A percentile compares a stretch with the other conserved stretches of the same genome.
Conservation (phyloP, 2,329 filamentous ascomycete species). For the Exophiala aquamarina region DNA sequence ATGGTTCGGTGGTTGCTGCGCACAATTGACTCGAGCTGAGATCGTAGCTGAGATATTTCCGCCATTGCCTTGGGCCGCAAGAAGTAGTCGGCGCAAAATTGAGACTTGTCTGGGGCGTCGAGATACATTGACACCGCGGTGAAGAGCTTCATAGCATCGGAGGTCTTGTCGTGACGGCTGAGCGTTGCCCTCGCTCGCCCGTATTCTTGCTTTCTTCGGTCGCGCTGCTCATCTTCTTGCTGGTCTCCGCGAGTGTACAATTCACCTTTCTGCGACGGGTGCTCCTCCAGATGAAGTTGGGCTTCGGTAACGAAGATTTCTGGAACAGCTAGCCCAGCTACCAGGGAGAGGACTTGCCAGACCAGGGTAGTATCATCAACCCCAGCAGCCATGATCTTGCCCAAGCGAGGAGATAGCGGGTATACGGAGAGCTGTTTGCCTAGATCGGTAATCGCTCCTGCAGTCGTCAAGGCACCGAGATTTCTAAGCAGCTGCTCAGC, state of each 20-base stretch:
- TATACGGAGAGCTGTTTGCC: constrained; percentile 84
- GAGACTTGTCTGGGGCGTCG: constrained; percentile 63
- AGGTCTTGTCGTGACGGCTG: constrained; percentile 74
- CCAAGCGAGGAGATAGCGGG: constrained; percentile 84
- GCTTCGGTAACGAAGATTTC: constrained; percentile 84
- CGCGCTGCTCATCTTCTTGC: constrained; percentile 68
- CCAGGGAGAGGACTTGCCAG: constrained; percentile 81
- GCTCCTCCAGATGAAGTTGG: constrained; percentile 65
- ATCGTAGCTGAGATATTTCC: constrained; percentile 79
- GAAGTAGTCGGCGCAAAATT: constrained; percentile 81
- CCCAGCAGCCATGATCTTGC: constrained; percentile 87
- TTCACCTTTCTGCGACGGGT: constrained; percentile 35
- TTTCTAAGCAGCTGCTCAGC: constrained; percentile 86
- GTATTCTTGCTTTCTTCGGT: constrained; percentile 63
- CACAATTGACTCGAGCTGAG: constrained; percentile 79
- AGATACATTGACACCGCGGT: constrained; percentile 81
- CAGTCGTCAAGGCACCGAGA: constrained; percentile 71
- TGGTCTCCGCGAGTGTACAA: constrained; percentile 65
- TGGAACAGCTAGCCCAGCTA: constrained; percentile 82
- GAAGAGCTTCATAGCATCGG: constrained; percentile 86
- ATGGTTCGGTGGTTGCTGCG: constrained; percentile 65
- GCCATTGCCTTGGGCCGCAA: constrained; percentile 82
- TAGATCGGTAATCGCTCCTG: constrained; percentile 73
- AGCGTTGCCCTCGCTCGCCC: constrained; percentile 77
- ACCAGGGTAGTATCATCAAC: constrained; percentile 73